Conservation (phyloP, 202 grass and related monocot species). For the Saccharum hybrid region DNA sequence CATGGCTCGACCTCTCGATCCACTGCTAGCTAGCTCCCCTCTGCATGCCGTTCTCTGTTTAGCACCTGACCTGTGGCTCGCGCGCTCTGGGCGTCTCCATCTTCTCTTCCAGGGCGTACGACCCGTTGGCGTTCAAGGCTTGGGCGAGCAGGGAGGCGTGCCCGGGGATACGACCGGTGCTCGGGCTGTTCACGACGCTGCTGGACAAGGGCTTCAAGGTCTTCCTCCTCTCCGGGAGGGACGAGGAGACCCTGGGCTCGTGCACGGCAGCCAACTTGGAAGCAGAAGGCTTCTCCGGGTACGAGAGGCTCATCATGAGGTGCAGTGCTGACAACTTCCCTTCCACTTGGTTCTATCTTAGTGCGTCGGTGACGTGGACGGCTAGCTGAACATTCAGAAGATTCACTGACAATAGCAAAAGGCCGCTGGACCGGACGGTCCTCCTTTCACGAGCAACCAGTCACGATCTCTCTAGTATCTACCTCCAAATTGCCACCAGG, state of each 20-base stretch:
- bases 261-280: slow-evolving; percentile 63
- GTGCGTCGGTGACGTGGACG: slow-evolving; percentile 3
- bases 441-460: neutral
- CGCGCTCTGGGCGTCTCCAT: neutral
- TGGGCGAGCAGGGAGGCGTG: slow-evolving; percentile 71
- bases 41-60: neutral
- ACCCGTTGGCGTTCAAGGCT: slow-evolving; percentile 58
- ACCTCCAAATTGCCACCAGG: neutral
- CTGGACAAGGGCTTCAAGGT: slow-evolving; percentile 68
- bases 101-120: slow-evolving; percentile 51
- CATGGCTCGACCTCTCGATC: too few species aligned
- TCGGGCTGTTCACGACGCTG: slow-evolving; percentile 53
- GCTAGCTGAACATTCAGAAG: neutral
- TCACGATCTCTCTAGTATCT: neutral
- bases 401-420: neutral
- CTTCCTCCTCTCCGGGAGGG: slow-evolving; percentile 81
- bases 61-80: neutral
- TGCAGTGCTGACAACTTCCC: neutral
- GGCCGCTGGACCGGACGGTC: too few species aligned
- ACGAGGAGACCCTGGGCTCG: slow-evolving; percentile 58
- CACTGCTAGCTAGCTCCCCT: neutral
- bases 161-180: slow-evolving; percentile 63
- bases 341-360: neutral
- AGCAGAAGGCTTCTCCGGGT: slow-evolving; percentile 65
- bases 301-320: slow-evolving; percentile 91